Evolutionary conservation across 257 asterid species (phyloP).

Genomic region (Penstemon newberryi): DNA sequence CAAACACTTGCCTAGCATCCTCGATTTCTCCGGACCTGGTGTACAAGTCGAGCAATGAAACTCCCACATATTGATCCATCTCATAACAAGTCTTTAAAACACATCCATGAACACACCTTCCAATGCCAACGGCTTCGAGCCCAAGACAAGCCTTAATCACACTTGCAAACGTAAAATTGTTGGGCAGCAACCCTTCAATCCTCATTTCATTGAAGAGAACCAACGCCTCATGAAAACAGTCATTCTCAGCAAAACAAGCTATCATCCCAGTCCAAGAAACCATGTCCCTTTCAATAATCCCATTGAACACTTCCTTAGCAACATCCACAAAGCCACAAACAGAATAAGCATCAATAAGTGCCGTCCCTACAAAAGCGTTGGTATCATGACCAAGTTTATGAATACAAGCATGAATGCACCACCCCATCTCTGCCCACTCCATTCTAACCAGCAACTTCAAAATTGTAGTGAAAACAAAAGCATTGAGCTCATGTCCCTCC

Average conservation of each 20-base stretch:
- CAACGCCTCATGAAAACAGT: constrained; percentile 57
- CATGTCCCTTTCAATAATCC: constrained; percentile 64
- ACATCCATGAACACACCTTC: constrained; percentile 76
- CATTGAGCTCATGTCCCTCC: constrained; percentile 55
- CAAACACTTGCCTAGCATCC: constrained; percentile 70
- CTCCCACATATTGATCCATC: constrained; percentile 75
- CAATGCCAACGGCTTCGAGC: constrained; percentile 45
- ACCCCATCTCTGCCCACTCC: constrained; percentile 37
- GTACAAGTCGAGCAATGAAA: constrained; percentile 84
- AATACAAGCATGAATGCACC: constrained; percentile 44
- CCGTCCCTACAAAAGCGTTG: constrained; percentile 73
- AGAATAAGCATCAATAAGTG: constrained; percentile 75
- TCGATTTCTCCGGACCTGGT: constrained; percentile 61
- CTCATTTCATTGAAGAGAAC: constrained; percentile 59
- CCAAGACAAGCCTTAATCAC: constrained; percentile 85
- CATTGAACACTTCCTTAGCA: constrained; percentile 65
- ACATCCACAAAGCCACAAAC: constrained; percentile 51
- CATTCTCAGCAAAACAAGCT: constrained; percentile 75
- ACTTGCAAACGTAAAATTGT: constrained; percentile 80
- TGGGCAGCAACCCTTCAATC: constrained; percentile 61
- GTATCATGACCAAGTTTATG: constrained; percentile 50
- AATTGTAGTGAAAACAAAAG: constrained; percentile 44
- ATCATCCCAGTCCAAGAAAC: constrained; percentile 91
- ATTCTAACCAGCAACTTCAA: constrained; percentile 50
- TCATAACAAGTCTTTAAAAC: constrained; percentile 67